These are phyloP conservation scores for Mycena indigotica DNA, from an alignment of 768 basidiomycete genomes.

Conservation along the genomic window DNA sequence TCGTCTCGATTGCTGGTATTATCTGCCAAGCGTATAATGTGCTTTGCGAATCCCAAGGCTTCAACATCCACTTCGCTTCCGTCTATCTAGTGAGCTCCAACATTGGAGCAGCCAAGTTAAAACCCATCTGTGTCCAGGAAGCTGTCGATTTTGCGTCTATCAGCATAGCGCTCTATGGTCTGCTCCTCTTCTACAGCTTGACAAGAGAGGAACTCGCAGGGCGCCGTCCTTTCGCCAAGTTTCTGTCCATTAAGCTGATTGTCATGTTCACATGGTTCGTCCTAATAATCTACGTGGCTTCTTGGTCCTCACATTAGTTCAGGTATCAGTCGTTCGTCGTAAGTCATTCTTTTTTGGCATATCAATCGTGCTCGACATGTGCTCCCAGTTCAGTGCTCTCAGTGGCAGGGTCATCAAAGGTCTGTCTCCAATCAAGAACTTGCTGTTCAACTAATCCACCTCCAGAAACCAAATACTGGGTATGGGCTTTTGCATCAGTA, in stretches of 20 bases:
- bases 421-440: conserved; percentile 25
- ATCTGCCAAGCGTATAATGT: conserved; percentile 70
- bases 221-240: conserved; percentile 79
- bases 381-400: conserved; percentile 70
- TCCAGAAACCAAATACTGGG: conserved; percentile 75
- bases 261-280: conserved; percentile 76
- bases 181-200: conserved; percentile 81
- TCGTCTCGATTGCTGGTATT: conserved; percentile 74
- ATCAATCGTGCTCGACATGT: too few relatives aligned
- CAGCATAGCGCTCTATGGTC: conserved; percentile 83
- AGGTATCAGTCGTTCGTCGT: conserved; percentile 77
- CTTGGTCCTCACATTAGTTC: neutral
- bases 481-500: neutral
- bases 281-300: neutral
- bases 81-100: too few relatives aligned
- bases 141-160: conserved; percentile 81
- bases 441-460: conserved; percentile 2
- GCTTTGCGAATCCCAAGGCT: conserved; percentile 67
- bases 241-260: conserved; percentile 83
- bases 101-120: too few relatives aligned
- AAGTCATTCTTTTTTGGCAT: too few relatives aligned
- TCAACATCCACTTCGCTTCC: conserved; percentile 60
- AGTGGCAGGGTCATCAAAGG: conserved; percentile 71
- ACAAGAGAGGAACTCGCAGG: conserved; percentile 79
- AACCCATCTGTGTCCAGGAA: too few relatives aligned